These are phyloP conservation scores for Arthrocladium fulminans DNA, from an alignment of 2,329 filamentous ascomycete genomes.

Conservation along the genomic window DNA sequence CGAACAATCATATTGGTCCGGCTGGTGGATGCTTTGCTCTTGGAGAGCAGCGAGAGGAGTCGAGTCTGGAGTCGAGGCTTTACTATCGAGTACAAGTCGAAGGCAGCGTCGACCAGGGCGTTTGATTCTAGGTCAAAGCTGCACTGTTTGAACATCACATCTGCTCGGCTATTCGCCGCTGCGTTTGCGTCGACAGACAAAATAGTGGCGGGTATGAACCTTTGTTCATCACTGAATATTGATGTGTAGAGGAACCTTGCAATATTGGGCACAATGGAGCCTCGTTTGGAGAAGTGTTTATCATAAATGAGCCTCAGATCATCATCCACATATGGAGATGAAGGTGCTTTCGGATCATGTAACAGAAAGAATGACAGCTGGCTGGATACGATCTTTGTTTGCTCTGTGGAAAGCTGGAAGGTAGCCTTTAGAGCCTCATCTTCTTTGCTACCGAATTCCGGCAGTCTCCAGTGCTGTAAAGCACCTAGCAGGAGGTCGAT, in stretches of 20 bases:
- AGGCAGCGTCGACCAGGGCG: conserved; percentile 55
- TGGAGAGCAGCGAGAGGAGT: conserved; percentile 66
- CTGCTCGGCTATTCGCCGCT: conserved; percentile 71
- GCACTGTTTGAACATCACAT: conserved; percentile 78
- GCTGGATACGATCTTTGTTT: conserved; percentile 63
- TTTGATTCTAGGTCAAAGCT: conserved; percentile 60
- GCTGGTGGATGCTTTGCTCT: conserved; percentile 63
- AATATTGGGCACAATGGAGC: conserved; percentile 29
- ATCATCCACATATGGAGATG: conserved; percentile 16
- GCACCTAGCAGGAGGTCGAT: conserved; percentile 78
- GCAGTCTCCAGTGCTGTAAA: conserved; percentile 57
- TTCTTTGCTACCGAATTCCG: conserved; percentile 67
- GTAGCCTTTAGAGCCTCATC: conserved; percentile 58
- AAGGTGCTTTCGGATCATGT: conserved; percentile 40
- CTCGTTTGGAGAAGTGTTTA: conserved; percentile 24
- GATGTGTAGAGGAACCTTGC: conserved; percentile 71
- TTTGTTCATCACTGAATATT: conserved; percentile 72
- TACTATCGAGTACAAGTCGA: conserved; percentile 61
- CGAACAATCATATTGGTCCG: conserved; percentile 59
- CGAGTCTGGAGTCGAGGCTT: conserved; percentile 67
- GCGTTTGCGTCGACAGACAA: conserved; percentile 76
- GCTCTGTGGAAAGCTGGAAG: conserved; percentile 60
- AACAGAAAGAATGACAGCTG: conserved; percentile 73
- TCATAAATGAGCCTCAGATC: conserved; percentile 31
- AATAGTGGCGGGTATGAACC: conserved; percentile 74